phyloP scores from a whole-genome alignment of 495 filamentous ascomycete species.

The Xylaria nigripes region DNA sequence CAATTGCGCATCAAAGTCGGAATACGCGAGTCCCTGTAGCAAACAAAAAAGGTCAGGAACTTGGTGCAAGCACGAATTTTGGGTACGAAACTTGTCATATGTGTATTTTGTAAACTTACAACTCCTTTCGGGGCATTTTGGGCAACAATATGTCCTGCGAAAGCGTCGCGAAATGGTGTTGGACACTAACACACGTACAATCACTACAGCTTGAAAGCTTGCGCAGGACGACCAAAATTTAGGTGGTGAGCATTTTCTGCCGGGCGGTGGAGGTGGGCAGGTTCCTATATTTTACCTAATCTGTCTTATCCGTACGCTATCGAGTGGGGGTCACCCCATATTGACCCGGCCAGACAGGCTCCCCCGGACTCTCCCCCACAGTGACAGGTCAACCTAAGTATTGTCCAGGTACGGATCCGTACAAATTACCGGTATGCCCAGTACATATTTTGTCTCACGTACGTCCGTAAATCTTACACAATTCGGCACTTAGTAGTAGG shows the following conservation, averaged over 20 bases:
- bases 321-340: too few species aligned
- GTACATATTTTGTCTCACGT: too few species aligned
- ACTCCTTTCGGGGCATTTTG: slow-evolving; percentile 50
- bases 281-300: too few species aligned
- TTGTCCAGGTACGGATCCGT: too few species aligned
- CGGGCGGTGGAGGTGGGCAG: slow-evolving; percentile 15
- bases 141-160: slow-evolving; percentile 1
- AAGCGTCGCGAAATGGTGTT: slow-evolving; percentile 1
- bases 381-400: too few species aligned
- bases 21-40: slow-evolving; percentile 77
- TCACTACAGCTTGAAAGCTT: slow-evolving; percentile 1
- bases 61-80: not conserved
- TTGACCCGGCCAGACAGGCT: too few species aligned
- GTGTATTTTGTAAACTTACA: slow-evolving; percentile 35
- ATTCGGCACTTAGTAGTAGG: too few species aligned
- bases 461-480: too few species aligned
- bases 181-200: not conserved
- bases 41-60: slow-evolving; percentile 9
- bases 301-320: too few species aligned
- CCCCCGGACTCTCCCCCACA: too few species aligned
- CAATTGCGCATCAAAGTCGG: slow-evolving; percentile 94
- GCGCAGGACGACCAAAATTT: slow-evolving; percentile 12
- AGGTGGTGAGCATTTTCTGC: slow-evolving; percentile 20
- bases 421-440: too few species aligned
- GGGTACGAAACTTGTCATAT: not conserved